These are phyloP conservation scores for Syzygium grande DNA, from an alignment of 345 rosid genomes.

Conservation along the genomic window DNA sequence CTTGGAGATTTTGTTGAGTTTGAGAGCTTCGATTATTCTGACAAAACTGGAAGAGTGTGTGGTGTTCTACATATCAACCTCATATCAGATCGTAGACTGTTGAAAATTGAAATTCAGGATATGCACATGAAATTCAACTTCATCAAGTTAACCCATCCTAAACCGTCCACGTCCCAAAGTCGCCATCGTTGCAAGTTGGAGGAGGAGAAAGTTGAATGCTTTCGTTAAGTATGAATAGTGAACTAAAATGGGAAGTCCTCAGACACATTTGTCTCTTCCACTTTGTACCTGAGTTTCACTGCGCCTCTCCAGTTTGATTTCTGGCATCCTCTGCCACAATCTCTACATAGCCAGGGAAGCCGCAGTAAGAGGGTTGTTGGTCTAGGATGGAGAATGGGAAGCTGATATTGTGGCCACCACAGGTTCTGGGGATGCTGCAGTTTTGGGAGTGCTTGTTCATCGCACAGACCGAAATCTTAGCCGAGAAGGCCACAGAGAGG, in stretches of 20 bases:
- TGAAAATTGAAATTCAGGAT: conserved; percentile 17
- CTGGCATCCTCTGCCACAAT: too few relatives aligned
- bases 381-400: conserved; percentile 30
- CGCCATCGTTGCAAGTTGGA: not conserved
- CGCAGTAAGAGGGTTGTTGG: conserved; percentile 20
- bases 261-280: not conserved
- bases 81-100: conserved; percentile 10
- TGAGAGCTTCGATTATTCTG: not conserved
- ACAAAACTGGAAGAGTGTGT: not conserved
- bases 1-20: not conserved
- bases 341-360: conserved; percentile 26
- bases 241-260: not conserved
- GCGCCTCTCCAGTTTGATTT: not conserved
- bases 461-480: not conserved
- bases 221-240: too few relatives aligned
- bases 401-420: conserved; percentile 12
- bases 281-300: not conserved
- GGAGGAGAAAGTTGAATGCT: not conserved
- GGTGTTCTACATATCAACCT: not conserved
- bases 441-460: conserved; percentile 1
- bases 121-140: not conserved
- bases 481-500: not conserved
- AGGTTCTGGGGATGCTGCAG: conserved; percentile 11
- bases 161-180: not conserved
- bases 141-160: conserved; percentile 2